Evolutionary conservation across 2,329 filamentous ascomycete genomes (phyloP), one percentile per base, ranked within the genome.

Genomic region (Fusarium sp.): DNA sequence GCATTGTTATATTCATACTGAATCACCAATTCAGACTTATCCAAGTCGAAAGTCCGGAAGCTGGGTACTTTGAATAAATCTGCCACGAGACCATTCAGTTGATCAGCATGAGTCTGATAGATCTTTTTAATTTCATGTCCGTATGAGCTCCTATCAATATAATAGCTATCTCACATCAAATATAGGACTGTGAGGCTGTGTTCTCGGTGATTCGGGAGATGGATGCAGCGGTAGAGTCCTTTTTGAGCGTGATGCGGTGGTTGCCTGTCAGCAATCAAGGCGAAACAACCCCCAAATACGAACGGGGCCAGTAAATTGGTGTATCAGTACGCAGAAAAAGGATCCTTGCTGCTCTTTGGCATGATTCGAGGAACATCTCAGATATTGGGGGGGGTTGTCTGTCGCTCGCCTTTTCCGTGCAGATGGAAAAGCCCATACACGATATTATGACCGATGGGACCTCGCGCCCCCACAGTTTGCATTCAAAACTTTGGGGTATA

Each of bases 1-100:
- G 5, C 0, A 28, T 22, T 22, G 3, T 1, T 3, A 14, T 1
- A 22, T 28, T 7, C 24, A 22, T 22, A 0, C 0, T 5, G 0
- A 2, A 7, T 0, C 1, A 18, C 6, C 5, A 1, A 24, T 2
- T 24, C 6, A 24, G 17, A 24, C 7, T 24, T 12, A 7, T 0
- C 2, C 1, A 7, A 24, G 10, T 24, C 41, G 3, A n/a, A n/a
- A 44, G 7, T 44, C n/a, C 18, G 24, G 3, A 7, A 18, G 15
- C 15, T 44, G n/a, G 15, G 7, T 18, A 11, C 17, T 8, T 28
- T 28, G 10, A 24, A 24, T 5, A 5, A 0, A 15, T 9, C 24
- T 22, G 24, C 18, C 1, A 28, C 44, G 18, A 47, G 44, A 22
- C 15, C 9, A 28, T 7, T 6, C 2, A 47, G 26, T 28, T 10